Evolutionary conservation across 495 filamentous ascomycete genomes (phyloP).

Genomic region (Cercophora scortea): DNA sequence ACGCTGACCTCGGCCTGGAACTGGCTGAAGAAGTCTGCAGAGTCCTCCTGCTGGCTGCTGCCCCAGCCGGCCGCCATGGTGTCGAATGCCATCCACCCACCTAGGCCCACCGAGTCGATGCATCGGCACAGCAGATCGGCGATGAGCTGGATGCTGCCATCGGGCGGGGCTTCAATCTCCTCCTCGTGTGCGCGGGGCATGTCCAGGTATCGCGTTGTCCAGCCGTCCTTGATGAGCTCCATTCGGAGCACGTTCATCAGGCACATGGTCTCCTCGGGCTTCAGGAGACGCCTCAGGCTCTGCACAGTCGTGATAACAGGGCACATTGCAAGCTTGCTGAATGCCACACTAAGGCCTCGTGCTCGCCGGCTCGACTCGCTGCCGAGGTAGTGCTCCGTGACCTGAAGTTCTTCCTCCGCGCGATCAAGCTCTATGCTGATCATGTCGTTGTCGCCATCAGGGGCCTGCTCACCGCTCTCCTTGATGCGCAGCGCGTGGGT

Average conservation of each 20-base stretch:
- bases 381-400: slow-evolving; percentile 43
- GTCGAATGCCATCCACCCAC: slow-evolving; percentile 67
- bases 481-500: slow-evolving; percentile 14
- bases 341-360: slow-evolving; percentile 39
- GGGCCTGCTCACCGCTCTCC: slow-evolving; percentile 13
- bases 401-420: slow-evolving; percentile 40
- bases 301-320: slow-evolving; percentile 47
- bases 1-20: slow-evolving; percentile 69
- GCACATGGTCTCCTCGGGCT: slow-evolving; percentile 58
- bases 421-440: slow-evolving; percentile 39
- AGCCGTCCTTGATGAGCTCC: slow-evolving; percentile 56
- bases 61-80: slow-evolving; percentile 36
- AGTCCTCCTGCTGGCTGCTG: slow-evolving; percentile 26
- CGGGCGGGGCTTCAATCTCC: slow-evolving; percentile 45
- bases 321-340: slow-evolving; percentile 59
- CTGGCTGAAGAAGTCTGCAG: slow-evolving; percentile 55
- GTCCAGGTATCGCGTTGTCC: slow-evolving; percentile 61
- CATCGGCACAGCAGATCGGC: slow-evolving; percentile 64
- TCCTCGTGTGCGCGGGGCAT: slow-evolving; percentile 34
- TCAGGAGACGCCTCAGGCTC: slow-evolving; percentile 57
- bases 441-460: slow-evolving; percentile 27
- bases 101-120: slow-evolving; percentile 76
- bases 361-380: slow-evolving; percentile 34
- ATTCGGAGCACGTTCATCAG: slow-evolving; percentile 66
- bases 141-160: slow-evolving; percentile 50